Evolutionary conservation across 2,329 filamentous ascomycete species (phyloP).

Genomic region (Chaetomium sp.): DNA sequence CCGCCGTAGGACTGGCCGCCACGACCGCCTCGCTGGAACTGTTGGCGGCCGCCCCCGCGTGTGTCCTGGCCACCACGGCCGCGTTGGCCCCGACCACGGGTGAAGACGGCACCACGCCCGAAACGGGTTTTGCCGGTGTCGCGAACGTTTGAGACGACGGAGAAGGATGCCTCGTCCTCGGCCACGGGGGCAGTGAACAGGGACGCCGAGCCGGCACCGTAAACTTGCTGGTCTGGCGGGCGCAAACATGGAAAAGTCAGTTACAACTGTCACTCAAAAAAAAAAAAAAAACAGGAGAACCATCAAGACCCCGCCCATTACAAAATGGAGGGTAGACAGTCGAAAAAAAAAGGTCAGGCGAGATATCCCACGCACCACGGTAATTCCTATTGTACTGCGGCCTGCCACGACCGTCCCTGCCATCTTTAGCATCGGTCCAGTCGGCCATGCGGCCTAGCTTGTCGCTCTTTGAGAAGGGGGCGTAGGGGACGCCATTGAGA

Average conservation of each 20-base stretch:
- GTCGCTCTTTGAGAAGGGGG: constrained; percentile 96
- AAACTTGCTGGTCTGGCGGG: constrained; percentile 81
- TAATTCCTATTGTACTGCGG: constrained; percentile 90
- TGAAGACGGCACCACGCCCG: constrained; percentile 83
- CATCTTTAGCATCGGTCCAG: constrained; percentile 93
- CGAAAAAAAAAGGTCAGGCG: background rate
- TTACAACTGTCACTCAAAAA: constrained; percentile 15
- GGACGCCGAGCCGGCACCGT: constrained; percentile 80
- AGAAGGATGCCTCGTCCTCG: constrained; percentile 97
- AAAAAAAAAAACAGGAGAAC: background rate
- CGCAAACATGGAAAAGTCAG: background rate
- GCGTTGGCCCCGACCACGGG: constrained; percentile 74
- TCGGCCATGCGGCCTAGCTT: constrained; percentile 99
- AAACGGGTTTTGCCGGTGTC: constrained; percentile 82
- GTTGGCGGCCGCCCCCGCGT: constrained; percentile 52
- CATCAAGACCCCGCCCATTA: background rate
- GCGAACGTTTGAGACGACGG: constrained; percentile 90
- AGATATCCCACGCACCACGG: constrained; percentile 56
- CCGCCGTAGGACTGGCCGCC: constrained; percentile 48
- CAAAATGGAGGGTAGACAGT: background rate
- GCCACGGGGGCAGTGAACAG: constrained; percentile 85
- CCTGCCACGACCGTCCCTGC: constrained; percentile 63
- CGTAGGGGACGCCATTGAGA: constrained; percentile 91
- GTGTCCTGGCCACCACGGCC: constrained; percentile 53
- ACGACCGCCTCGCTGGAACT: constrained; percentile 66